phyloP scores from a whole-genome alignment of 2,329 filamentous ascomycete species.

The Chaetothyriales sp. region DNA sequence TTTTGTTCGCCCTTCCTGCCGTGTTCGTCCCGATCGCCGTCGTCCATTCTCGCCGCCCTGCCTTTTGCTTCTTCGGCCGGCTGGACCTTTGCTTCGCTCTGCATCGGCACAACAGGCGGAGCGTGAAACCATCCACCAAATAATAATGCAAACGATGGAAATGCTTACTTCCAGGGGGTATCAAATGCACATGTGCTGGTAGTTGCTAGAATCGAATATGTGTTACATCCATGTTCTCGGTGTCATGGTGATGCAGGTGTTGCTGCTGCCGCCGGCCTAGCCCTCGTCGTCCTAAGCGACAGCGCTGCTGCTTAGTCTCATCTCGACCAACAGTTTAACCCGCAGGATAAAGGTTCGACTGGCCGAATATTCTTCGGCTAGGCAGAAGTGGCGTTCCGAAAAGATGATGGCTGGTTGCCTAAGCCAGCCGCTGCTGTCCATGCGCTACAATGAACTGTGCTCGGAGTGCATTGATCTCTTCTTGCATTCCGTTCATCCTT shows the following conservation, averaged over 20 bases:
- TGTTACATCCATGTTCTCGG: not conserved
- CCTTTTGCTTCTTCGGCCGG: not conserved
- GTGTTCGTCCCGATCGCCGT: not conserved
- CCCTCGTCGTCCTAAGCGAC: not conserved
- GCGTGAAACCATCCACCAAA: not conserved
- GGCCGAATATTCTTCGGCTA: not conserved
- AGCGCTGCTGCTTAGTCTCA: not conserved
- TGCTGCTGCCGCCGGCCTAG: not conserved
- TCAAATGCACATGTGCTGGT: not conserved
- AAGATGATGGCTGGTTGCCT: not conserved
- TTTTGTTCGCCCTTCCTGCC: not conserved
- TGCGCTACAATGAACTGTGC: constrained; percentile 23
- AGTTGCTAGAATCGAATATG: not conserved
- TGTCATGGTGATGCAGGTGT: not conserved
- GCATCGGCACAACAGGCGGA: too few species aligned
- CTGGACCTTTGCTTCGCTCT: not conserved
- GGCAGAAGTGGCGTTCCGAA: not conserved
- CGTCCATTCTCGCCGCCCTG: not conserved
- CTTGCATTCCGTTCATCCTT: constrained; percentile 26
- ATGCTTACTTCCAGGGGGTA: not conserved
- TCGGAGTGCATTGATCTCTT: constrained; percentile 27
- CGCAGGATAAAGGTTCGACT: not conserved
- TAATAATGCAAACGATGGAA: not conserved
- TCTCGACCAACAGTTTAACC: not conserved
- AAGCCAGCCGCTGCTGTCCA: not conserved